Conservation (phyloP, 768 basidiomycete species). For the Termitomyces titanicus region DNA sequence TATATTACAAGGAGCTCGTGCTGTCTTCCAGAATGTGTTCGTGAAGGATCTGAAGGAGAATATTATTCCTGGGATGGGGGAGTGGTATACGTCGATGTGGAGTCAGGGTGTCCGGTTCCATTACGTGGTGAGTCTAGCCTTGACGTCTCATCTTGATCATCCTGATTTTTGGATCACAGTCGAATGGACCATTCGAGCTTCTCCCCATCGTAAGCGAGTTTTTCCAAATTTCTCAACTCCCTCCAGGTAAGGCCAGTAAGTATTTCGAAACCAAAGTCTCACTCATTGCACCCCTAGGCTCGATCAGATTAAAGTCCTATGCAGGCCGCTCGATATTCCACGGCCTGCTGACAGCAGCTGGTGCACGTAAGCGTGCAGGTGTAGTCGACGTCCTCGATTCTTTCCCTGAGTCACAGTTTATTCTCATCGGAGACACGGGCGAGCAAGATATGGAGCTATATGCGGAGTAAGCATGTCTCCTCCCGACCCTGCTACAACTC, state of each 20-base stretch:
- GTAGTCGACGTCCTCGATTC: constrained; percentile 74
- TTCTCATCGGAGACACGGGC: constrained; percentile 89
- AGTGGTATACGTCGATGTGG: constrained; percentile 74
- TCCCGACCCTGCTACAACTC: background rate
- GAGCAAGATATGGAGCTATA: constrained; percentile 97
- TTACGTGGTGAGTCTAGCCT: constrained; percentile 69
- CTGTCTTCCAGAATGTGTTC: constrained; percentile 89
- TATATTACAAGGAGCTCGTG: constrained; percentile 73
- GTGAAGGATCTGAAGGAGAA: constrained; percentile 79
- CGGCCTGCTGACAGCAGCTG: constrained; percentile 78
- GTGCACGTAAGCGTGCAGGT: constrained; percentile 76
- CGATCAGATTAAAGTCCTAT: constrained; percentile 81
- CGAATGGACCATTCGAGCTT: constrained; percentile 85
- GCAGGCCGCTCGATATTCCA: constrained; percentile 80
- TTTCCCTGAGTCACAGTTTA: constrained; percentile 72
- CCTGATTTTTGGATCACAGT: constrained; percentile 30
- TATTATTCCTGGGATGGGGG: constrained; percentile 78
- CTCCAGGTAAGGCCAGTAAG: constrained; percentile 43
- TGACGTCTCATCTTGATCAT: background rate
- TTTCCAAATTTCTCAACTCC: constrained; percentile 64
- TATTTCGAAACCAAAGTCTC: background rate
- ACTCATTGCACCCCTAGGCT: constrained; percentile 38
- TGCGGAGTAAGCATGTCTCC: constrained; percentile 40
- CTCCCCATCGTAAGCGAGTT: constrained; percentile 78
- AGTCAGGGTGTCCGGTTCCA: constrained; percentile 73